phyloP scores from a whole-genome alignment of 495 filamentous ascomycete genomes.

The Cryomyces antarcticus region DNA sequence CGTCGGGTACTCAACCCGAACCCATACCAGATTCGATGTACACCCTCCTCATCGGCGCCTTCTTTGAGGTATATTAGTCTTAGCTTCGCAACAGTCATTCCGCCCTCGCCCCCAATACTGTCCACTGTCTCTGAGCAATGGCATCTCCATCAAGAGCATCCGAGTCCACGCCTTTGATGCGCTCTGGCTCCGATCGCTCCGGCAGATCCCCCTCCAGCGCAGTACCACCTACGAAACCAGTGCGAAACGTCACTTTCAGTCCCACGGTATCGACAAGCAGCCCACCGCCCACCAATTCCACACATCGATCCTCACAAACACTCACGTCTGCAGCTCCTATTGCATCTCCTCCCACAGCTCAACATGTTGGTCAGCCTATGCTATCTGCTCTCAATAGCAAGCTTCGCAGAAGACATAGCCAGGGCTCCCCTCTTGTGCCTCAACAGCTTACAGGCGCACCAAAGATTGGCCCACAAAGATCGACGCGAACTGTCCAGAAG shows the following conservation, averaged over 20 bases:
- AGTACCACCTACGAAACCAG: slow-evolving; percentile 2
- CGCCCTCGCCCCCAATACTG: no score
- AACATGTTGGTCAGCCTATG: slow-evolving; percentile 34
- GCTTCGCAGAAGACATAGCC: slow-evolving; percentile 66
- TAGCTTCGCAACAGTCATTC: no score
- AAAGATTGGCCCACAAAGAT: slow-evolving; percentile 89
- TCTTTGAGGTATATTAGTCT: no score
- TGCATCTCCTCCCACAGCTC: slow-evolving; percentile 1
- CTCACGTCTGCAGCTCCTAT: slow-evolving; percentile 19
- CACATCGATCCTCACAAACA: slow-evolving; percentile 17
- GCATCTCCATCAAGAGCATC: slow-evolving; percentile 7
- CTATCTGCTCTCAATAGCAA: slow-evolving; percentile 72
- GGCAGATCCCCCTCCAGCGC: no score
- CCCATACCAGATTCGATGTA: no score
- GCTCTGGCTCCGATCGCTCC: slow-evolving; percentile 4
- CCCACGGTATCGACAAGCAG: slow-evolving; percentile 38
- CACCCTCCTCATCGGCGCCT: no score
- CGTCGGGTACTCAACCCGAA: no score
- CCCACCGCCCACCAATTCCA: slow-evolving; percentile 19
- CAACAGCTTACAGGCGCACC: slow-evolving; percentile 25
- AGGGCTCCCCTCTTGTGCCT: slow-evolving; percentile 38
- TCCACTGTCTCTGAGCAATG: not conserved
- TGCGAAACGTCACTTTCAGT: slow-evolving; percentile 51
- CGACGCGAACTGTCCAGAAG: slow-evolving; percentile 88
- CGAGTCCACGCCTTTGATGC: slow-evolving; percentile 14